A percentile compares a stretch with the other conserved stretches of the same genome.
Conservation (phyloP, 192 early-diverging fungal species). For the Mortierella antarctica region DNA sequence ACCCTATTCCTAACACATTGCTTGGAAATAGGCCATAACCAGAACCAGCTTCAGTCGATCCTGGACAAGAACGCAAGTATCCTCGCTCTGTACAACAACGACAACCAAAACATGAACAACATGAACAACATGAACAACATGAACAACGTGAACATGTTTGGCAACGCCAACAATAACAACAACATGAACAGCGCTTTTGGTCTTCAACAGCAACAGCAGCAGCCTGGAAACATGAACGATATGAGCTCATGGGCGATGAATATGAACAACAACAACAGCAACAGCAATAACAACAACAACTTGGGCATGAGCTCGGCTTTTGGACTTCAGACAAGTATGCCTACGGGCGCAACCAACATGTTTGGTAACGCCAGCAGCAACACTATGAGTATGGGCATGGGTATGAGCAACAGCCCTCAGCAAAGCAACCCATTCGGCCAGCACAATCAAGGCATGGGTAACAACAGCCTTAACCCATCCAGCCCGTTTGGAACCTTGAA, state of each 20-base stretch:
- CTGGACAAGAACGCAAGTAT: constrained; percentile 47
- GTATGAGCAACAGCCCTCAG: constrained; percentile 5
- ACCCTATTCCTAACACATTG: neutral
- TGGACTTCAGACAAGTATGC: constrained; percentile 29
- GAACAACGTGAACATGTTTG: constrained; percentile 23
- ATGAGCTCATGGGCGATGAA: constrained; percentile 36
- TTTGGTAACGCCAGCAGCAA: constrained; percentile 21
- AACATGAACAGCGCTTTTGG: constrained; percentile 33
- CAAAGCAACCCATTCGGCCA: neutral
- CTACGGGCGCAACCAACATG: constrained; percentile 28
- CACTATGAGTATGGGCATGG: constrained; percentile 25
- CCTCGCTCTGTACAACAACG: constrained; percentile 30
- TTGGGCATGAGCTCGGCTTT: constrained; percentile 27
- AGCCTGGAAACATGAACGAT: constrained; percentile 19
- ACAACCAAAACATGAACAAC: constrained; percentile 7
- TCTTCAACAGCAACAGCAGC: constrained; percentile 23
- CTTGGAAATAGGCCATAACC: constrained; percentile 35
- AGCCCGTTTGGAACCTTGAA: constrained; percentile 28
- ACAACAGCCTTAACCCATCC: constrained; percentile 12
- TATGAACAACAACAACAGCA: constrained; percentile 22
- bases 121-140: constrained; percentile 19
- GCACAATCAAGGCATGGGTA: neutral
- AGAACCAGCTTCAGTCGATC: constrained; percentile 49
- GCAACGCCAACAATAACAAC: constrained; percentile 15
- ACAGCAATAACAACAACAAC: constrained; percentile 27